A percentile compares a stretch with the other conserved stretches of the same genome.
Conservation (phyloP, 2,329 filamentous ascomycete species). For the Calonectria pseudoreteaudii region DNA sequence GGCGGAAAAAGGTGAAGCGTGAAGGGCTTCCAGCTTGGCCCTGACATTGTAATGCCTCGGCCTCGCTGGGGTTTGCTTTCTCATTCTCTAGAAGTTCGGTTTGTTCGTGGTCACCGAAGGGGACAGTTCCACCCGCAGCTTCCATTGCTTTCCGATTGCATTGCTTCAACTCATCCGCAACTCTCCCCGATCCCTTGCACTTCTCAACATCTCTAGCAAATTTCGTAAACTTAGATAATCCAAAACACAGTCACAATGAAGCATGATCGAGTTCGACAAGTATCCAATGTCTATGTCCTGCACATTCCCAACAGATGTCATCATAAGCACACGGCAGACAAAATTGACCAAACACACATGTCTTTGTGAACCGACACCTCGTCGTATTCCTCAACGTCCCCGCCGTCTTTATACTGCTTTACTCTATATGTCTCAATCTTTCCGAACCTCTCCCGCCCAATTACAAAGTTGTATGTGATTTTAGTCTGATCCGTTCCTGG, state of each 20-base stretch:
- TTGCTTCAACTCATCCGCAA: no score
- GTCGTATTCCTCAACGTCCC: neutral
- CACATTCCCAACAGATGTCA: neutral
- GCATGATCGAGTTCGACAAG: neutral
- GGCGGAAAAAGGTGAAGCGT: neutral
- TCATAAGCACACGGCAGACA: neutral
- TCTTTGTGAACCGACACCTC: neutral
- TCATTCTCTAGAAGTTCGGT: no score
- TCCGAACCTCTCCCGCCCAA: neutral
- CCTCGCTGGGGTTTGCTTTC: neutral
- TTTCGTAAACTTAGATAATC: neutral
- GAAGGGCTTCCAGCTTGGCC: neutral
- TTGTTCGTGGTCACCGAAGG: no score
- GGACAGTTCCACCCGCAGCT: neutral
- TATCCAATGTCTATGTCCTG: neutral
- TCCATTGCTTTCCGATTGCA: neutral
- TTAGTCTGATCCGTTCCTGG: neutral
- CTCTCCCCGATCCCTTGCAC: no score
- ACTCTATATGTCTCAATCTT: neutral
- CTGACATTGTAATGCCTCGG: neutral
- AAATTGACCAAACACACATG: neutral
- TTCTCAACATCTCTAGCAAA: no score
- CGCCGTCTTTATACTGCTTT: neutral
- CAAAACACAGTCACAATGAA: neutral
- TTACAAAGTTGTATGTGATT: slow-evolving; percentile 18